Percentiles rank a stretch among this genome's conserved stretches.
phyloP scores from a whole-genome alignment of 2,329 filamentous ascomycete genomes.

The Decorospora gaudefroyi region DNA sequence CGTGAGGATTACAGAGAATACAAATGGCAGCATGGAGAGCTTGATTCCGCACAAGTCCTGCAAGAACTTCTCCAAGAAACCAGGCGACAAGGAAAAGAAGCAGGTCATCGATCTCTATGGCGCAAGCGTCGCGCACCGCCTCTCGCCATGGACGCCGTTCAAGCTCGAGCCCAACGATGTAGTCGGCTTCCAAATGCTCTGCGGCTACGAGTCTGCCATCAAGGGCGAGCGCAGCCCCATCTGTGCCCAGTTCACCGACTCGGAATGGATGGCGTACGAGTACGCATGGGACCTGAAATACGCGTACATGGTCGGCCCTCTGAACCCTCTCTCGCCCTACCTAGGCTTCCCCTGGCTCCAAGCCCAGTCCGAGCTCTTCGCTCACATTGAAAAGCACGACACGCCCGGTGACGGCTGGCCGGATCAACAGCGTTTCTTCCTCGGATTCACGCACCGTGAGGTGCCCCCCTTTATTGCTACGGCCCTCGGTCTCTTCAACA shows the following conservation, averaged over 20 bases:
- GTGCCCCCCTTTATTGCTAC: slow-evolving; percentile 68
- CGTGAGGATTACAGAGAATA: slow-evolving; percentile 38
- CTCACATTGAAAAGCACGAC: slow-evolving; percentile 41
- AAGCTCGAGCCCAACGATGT: slow-evolving; percentile 65
- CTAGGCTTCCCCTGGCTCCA: slow-evolving; percentile 70
- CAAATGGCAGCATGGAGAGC: slow-evolving; percentile 36
- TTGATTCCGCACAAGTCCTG: slow-evolving; percentile 46
- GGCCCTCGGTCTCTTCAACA: slow-evolving; percentile 70
- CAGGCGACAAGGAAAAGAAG: slow-evolving; percentile 37
- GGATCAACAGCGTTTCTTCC: slow-evolving; percentile 61
- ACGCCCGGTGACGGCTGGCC: slow-evolving; percentile 47
- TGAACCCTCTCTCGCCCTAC: slow-evolving; percentile 59
- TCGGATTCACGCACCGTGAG: slow-evolving; percentile 71
- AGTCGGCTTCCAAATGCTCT: slow-evolving; percentile 67
- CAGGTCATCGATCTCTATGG: slow-evolving; percentile 39
- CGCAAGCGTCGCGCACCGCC: slow-evolving; percentile 29
- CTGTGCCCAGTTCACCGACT: slow-evolving; percentile 61
- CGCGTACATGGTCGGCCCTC: slow-evolving; percentile 68
- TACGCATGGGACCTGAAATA: slow-evolving; percentile 66
- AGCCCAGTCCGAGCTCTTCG: slow-evolving; percentile 54
- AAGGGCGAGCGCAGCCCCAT: slow-evolving; percentile 62
- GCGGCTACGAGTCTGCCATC: slow-evolving; percentile 67
- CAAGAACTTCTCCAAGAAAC: slow-evolving; percentile 40
- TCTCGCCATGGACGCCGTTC: slow-evolving; percentile 50
- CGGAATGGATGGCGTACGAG: slow-evolving; percentile 68